These are phyloP conservation scores for Udeniomyces megalosporus DNA, from an alignment of 768 basidiomycete genomes.

Conservation along the genomic window DNA sequence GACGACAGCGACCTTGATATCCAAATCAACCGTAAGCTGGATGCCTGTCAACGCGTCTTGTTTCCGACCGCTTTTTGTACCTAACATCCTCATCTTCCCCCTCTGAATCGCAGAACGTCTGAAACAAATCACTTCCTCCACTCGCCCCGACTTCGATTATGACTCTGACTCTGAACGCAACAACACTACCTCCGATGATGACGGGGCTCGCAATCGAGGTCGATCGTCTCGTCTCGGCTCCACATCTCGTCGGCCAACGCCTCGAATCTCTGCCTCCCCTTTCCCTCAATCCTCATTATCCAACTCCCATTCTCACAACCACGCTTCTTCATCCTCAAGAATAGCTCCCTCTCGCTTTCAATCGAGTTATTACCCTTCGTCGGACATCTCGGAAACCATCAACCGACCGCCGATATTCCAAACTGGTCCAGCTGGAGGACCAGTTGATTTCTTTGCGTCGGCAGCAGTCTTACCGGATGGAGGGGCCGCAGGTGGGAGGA, in stretches of 20 bases:
- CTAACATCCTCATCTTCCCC: not conserved
- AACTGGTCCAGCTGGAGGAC: too few species aligned
- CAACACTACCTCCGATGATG: conserved; percentile 9
- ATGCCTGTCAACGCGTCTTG: not conserved
- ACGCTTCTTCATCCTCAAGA: not conserved
- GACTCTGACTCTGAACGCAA: conserved; percentile 4
- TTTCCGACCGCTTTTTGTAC: not conserved
- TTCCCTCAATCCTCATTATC: not conserved
- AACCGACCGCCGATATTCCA: too few species aligned
- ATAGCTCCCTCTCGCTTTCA: not conserved
- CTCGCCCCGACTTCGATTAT: conserved; percentile 4
- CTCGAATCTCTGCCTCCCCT: not conserved
- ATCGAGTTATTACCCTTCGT: not conserved
- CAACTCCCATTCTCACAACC: not conserved
- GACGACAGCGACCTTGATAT: conserved; percentile 29
- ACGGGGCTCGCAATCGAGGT: not conserved
- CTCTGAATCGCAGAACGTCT: conserved; percentile 3
- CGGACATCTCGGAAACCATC: too few species aligned
- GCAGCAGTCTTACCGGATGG: too few species aligned
- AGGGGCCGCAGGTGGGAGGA: too few species aligned
- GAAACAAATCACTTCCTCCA: conserved; percentile 6
- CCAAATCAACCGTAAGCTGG: conserved; percentile 28
- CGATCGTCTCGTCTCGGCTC: not conserved
- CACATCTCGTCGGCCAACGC: not conserved
- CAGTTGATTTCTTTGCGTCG: too few species aligned